phyloP scores from a whole-genome alignment of 2,329 filamentous ascomycete genomes.

The Colletotrichum costaricense region DNA sequence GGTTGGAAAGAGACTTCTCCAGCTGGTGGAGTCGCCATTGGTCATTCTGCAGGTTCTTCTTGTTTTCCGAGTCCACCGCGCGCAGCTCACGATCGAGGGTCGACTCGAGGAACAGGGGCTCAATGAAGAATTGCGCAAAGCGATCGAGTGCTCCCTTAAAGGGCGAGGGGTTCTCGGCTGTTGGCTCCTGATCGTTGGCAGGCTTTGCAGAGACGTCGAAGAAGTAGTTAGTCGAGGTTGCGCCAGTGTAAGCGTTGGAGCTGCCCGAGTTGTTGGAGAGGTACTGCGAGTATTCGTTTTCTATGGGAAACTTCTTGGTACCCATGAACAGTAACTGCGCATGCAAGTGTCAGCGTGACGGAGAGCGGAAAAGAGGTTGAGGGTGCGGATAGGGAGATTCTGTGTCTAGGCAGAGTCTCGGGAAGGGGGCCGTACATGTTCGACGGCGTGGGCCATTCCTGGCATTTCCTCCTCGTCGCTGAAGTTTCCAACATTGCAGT shows the following conservation, averaged over 20 bases:
- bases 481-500: conserved; percentile 96
- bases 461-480: conserved; percentile 92
- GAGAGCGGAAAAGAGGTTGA: conserved; percentile 9
- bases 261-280: conserved; percentile 89
- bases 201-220: conserved; percentile 92
- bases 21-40: conserved; percentile 89
- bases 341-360: conserved; percentile 27
- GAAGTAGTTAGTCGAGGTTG: conserved; percentile 96
- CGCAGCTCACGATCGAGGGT: conserved; percentile 88
- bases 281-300: conserved; percentile 96
- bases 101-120: conserved; percentile 85
- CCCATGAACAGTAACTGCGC: conserved; percentile 91
- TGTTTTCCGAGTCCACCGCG: conserved; percentile 95
- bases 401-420: neutral
- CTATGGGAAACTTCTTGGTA: conserved; percentile 95
- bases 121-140: conserved; percentile 94
- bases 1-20: conserved; percentile 88
- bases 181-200: conserved; percentile 67
- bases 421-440: conserved; percentile 72
- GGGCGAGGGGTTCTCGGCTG: conserved; percentile 67
- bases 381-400: neutral
- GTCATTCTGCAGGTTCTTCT: conserved; percentile 95
- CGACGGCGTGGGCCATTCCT: conserved; percentile 94
- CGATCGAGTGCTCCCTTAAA: conserved; percentile 87
- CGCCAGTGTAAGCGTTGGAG: conserved; percentile 94